These are phyloP conservation scores for Komagataella ulmi DNA, from an alignment of 805 yeast species.

Conservation along the genomic window DNA sequence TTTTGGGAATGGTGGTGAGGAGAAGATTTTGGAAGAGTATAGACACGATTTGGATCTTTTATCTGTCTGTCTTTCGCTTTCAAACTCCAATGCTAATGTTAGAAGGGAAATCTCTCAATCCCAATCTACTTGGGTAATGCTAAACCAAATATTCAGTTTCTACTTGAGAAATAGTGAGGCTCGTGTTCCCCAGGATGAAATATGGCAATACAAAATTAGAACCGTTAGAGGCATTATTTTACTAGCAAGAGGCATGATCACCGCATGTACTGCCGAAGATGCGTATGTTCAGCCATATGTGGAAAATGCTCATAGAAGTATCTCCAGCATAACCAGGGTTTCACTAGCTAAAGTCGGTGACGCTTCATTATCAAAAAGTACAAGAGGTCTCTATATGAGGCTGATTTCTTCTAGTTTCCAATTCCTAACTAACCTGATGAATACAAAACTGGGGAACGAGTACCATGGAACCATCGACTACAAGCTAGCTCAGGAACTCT, in stretches of 20 bases:
- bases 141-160: background rate
- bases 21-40: too few species aligned
- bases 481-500: background rate
- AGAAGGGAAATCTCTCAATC: background rate
- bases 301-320: background rate
- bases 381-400: background rate
- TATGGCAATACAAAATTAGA: background rate
- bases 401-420: background rate
- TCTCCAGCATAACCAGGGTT: background rate
- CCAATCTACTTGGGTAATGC: background rate
- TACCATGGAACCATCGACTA: background rate
- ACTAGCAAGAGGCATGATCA: background rate
- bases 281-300: background rate
- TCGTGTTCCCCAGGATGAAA: background rate
- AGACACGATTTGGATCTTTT: background rate
- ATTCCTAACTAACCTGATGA: background rate
- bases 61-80: background rate
- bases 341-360: background rate
- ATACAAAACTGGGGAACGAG: background rate
- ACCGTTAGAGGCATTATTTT: background rate
- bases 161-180: background rate
- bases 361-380: background rate
- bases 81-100: background rate
- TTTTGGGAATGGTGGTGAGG: background rate
- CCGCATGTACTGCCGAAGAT: background rate